These are phyloP conservation scores for Akanthomyces dipterigenus DNA, from an alignment of 2,329 filamentous ascomycete species.

Conservation along the genomic window DNA sequence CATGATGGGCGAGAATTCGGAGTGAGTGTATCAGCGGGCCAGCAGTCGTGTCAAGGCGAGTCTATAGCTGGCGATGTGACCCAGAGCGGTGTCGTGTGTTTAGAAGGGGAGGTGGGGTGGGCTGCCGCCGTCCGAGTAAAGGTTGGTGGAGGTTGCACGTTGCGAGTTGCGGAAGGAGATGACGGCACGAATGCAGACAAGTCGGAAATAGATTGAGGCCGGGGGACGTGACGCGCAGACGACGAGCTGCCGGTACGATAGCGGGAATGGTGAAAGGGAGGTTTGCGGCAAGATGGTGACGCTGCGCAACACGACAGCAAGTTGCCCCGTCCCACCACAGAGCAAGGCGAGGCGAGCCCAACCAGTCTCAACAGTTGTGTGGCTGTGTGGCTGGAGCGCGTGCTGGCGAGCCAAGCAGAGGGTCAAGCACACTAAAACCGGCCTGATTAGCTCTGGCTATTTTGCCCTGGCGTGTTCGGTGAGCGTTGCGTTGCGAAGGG, in stretches of 20 bases:
- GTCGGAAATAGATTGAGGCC: background rate
- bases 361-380: background rate
- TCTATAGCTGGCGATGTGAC: constrained; percentile 3
- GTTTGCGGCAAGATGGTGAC: constrained; percentile 8
- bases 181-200: background rate
- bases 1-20: constrained; percentile 20
- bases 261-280: constrained; percentile 4
- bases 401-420: background rate
- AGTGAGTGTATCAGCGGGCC: background rate
- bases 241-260: background rate
- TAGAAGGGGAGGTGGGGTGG: constrained; percentile 9
- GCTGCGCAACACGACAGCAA: constrained; percentile 7
- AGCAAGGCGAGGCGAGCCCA: constrained; percentile 2
- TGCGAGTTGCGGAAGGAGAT: background rate
- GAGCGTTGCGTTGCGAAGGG: background rate
- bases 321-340: constrained; percentile 9
- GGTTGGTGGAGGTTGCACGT: background rate
- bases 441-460: background rate
- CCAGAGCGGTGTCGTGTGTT: constrained; percentile 12
- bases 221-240: background rate
- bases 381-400: constrained; percentile 1
- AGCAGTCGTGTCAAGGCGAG: constrained; percentile 1
- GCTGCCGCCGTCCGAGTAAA: background rate
- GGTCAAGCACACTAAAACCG: background rate
- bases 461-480: background rate